These are phyloP conservation scores for Phlyctochytrium planicorne DNA, from an alignment of 192 early-diverging fungal genomes.

Conservation along the genomic window DNA sequence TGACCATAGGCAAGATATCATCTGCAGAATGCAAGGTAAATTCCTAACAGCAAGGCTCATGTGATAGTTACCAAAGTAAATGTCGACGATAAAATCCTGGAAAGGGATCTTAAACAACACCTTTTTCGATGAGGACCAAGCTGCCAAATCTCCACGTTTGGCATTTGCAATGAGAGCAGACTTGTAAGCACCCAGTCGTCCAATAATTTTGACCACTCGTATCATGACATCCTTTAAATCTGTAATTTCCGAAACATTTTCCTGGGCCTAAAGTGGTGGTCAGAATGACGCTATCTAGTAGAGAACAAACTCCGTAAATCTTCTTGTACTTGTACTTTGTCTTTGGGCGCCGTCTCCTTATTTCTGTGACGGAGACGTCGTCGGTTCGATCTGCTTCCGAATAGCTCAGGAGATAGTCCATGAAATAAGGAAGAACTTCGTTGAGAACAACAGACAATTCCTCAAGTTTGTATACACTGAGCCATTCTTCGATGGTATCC, in stretches of 20 bases:
- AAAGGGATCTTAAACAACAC: conserved; percentile 67
- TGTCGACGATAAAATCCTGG: conserved; percentile 60
- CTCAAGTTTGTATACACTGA: conserved; percentile 1
- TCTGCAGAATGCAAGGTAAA: conserved; percentile 40
- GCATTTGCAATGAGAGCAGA: conserved; percentile 14
- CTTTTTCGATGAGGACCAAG: conserved; percentile 69
- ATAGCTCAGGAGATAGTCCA: conserved; percentile 57
- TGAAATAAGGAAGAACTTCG: conserved; percentile 58
- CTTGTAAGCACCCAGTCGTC: conserved; percentile 59
- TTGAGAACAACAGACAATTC: background rate
- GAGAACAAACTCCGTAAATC: too few relatives aligned
- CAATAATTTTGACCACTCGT: conserved; percentile 62
- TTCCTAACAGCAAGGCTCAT: conserved; percentile 20
- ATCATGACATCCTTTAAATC: conserved; percentile 53
- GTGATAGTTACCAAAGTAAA: conserved; percentile 58
- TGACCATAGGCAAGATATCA: conserved; percentile 73
- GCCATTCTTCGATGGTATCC: conserved; percentile 60
- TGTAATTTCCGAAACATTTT: too few relatives aligned
- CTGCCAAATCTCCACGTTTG: conserved; percentile 36
- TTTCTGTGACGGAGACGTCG: background rate
- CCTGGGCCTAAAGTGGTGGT: too few relatives aligned
- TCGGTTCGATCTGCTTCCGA: background rate
- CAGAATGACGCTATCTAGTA: too few relatives aligned
- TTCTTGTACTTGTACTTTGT: too few relatives aligned
- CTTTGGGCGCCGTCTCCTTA: too few relatives aligned